Percentiles rank a stretch among this genome's conserved stretches.
Conservation (phyloP, 257 asterid genomes). For the Lavandula angustifolia region DNA sequence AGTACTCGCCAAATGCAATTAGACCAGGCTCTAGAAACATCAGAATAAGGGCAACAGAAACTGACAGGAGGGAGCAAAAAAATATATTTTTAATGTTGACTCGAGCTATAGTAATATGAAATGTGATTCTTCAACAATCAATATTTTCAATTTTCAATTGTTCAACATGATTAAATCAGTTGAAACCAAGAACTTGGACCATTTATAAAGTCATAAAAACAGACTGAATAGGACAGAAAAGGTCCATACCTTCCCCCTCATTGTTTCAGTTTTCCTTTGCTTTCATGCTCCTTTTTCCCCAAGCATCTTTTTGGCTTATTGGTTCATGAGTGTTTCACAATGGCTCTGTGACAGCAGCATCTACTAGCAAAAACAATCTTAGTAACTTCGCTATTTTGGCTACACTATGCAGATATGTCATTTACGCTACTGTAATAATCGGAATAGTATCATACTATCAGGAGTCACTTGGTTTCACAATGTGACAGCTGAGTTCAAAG, state of each 20-base stretch:
- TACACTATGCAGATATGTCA: slow-evolving; percentile 5
- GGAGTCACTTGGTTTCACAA: too few species aligned
- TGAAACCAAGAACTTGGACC: slow-evolving; percentile 53
- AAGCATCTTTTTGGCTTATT: slow-evolving; percentile 43
- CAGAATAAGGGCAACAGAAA: slow-evolving; percentile 44
- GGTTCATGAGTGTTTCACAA: slow-evolving; percentile 31
- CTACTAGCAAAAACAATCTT: slow-evolving; percentile 35
- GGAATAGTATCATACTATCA: too few species aligned
- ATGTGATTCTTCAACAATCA: slow-evolving; percentile 35
- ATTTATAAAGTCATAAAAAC: slow-evolving; percentile 41
- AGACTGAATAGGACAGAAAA: slow-evolving; percentile 43
- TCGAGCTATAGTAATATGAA: background rate
- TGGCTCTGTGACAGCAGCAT: slow-evolving; percentile 30
- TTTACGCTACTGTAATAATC: background rate
- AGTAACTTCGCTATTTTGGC: background rate
- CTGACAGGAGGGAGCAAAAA: slow-evolving; percentile 33
- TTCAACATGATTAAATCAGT: slow-evolving; percentile 44
- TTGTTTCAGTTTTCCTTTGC: slow-evolving; percentile 40
- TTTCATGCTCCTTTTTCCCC: slow-evolving; percentile 35
- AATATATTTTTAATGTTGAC: background rate
- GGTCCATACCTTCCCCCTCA: slow-evolving; percentile 56
- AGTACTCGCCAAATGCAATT: slow-evolving; percentile 35
- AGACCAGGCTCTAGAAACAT: slow-evolving; percentile 42
- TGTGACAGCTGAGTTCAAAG: background rate
- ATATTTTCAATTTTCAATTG: slow-evolving; percentile 32